A percentile compares a stretch with the other conserved stretches of the same genome.
These are phyloP conservation scores for Pleurozium schreberi DNA, from an alignment of 225 moss, liverwort and hornwort genomes.

Conservation along the genomic window DNA sequence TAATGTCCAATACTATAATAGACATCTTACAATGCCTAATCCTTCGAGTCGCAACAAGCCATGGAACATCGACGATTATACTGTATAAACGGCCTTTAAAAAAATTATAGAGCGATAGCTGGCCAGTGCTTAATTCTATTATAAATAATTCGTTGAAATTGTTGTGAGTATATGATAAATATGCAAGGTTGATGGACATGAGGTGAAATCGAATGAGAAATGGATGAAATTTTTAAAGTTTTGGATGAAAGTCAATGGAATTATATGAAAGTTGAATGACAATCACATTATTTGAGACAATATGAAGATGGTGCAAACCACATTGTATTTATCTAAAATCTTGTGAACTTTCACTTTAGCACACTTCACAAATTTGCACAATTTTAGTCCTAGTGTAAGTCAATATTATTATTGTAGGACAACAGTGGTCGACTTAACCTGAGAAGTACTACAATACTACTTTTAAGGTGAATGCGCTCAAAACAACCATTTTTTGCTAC, in stretches of 20 bases:
- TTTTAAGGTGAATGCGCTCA: rapidly evolving
- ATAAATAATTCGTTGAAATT: background rate
- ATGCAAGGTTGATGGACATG: background rate
- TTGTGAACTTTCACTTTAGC: background rate
- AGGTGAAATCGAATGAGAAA: background rate
- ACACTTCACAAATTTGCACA: background rate
- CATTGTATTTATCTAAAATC: background rate
- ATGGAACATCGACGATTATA: background rate
- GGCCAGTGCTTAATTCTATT: rapidly evolving
- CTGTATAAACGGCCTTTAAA: rapidly evolving
- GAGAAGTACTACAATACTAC: background rate
- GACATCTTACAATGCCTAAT: background rate
- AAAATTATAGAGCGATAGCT: rapidly evolving
- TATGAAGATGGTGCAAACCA: background rate
- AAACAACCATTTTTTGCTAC: background rate
- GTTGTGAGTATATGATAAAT: background rate
- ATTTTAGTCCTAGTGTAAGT: background rate
- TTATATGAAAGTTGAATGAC: background rate
- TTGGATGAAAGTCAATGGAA: background rate
- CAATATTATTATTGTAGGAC: background rate
- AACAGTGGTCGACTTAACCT: background rate
- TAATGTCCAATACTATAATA: too few species aligned
- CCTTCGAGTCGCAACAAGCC: rapidly evolving
- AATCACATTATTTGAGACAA: background rate
- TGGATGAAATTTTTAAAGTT: background rate